Base-by-base conservation (phyloP, 495 filamentous ascomycete species). In the Aspergillus sclerotiicarbonarius region DNA sequence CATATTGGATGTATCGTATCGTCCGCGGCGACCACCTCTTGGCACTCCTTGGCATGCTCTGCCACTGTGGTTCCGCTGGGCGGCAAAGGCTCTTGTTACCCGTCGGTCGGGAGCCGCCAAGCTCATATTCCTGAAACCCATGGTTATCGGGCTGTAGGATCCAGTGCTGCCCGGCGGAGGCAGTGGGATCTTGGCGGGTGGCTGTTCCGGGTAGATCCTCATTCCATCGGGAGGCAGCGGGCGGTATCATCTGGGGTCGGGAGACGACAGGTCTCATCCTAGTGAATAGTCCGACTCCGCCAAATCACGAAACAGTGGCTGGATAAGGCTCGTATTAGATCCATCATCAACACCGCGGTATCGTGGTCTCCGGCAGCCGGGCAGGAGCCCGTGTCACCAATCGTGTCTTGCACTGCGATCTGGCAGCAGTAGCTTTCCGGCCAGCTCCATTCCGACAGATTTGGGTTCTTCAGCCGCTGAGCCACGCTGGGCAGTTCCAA, bases 401-500 rank as follows among this genome's bases (percentile, higher is more conserved):
- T 25, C 25, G 25, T 25, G 25, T 41, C 37, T 10, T 2, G 9
- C 13, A n/a, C 37, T 41, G 13, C 37, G 37, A 41, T 4, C 37
- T 1, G 37, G 10, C 37, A n/a, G 13, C 33, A 10, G 33, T 35
- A 9, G 33, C 9, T 35, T 35, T 7, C 8, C 3, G 33, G 2
- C 33, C 2, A 13, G 13, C 13, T 31, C 47, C 16, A 50, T 50
- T 12, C 29, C 15, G 25, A 32, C 30, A 25, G n/a, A 50, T 15
- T 25, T 32, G 47, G 47, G 10, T 32, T 50, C 47, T 29, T 50
- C 21, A 29, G 13, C 25, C 31, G 47, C 47, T 50, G 29, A 50
- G 47, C 47, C 47, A 50, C 47, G 29, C 47, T 50, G 47, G 47
- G 47, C 47, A 30, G 47, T 50, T 29, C 29, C 31, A 50, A 31